These are phyloP conservation scores for Phlebiopsis gigantea DNA, from an alignment of 768 basidiomycete genomes.

Conservation along the genomic window DNA sequence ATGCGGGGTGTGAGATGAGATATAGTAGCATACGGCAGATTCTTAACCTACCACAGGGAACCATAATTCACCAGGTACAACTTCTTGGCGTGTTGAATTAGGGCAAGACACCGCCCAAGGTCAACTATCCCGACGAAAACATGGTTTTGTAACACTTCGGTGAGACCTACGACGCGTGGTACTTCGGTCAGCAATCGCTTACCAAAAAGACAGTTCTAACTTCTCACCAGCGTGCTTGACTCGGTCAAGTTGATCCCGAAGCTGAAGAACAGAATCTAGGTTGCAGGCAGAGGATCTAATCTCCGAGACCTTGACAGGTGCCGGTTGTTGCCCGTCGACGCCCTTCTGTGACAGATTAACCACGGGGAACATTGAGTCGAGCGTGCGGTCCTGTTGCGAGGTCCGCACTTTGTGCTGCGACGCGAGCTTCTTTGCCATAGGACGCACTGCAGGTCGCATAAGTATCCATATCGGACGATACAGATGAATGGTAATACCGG, in stretches of 20 bases:
- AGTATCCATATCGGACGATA: neutral
- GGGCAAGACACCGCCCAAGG: conserved; percentile 60
- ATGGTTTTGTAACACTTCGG: conserved; percentile 80
- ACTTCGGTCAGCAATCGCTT: neutral
- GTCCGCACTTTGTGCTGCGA: conserved; percentile 93
- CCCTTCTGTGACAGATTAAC: conserved; percentile 25
- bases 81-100: conserved; percentile 85
- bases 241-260: conserved; percentile 57
- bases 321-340: conserved; percentile 6
- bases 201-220: neutral
- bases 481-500: neutral
- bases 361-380: conserved; percentile 92
- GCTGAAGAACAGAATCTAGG: conserved; percentile 64
- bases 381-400: conserved; percentile 78
- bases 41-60: conserved; percentile 70
- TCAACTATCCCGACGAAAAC: conserved; percentile 93
- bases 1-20: neutral
- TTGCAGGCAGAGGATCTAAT: conserved; percentile 74
- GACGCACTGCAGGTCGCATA: neutral
- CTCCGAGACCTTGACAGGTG: conserved; percentile 32
- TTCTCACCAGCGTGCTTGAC: conserved; percentile 67
- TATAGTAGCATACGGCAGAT: too few relatives aligned
- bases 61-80: conserved; percentile 88
- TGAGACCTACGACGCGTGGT: conserved; percentile 50
- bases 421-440: conserved; percentile 43